Conservation (phyloP, 495 filamentous ascomycete species). For the Neurospora tetrasperma region DNA sequence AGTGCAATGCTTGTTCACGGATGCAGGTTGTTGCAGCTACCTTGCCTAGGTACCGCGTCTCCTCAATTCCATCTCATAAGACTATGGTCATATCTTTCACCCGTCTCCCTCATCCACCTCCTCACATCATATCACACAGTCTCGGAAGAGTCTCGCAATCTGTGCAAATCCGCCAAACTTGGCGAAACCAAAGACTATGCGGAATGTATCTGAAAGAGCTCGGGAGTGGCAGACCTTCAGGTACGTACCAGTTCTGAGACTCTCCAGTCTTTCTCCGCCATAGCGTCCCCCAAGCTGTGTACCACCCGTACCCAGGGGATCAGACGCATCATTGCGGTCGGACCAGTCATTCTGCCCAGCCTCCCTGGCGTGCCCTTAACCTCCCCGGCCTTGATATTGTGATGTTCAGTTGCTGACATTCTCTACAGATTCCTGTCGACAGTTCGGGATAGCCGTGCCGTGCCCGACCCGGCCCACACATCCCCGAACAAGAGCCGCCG, state of each 20-base stretch:
- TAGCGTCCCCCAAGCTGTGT: background rate
- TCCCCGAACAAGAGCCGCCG: constrained; percentile 9
- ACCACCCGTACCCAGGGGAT: background rate
- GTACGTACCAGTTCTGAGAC: constrained; percentile 10
- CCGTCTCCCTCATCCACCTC: background rate
- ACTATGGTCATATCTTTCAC: background rate
- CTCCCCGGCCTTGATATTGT: background rate
- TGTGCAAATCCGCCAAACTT: background rate
- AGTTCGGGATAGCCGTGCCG: constrained; percentile 2
- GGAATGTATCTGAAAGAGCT: constrained; percentile 14
- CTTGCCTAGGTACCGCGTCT: background rate
- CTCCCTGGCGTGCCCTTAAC: background rate
- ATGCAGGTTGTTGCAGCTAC: background rate
- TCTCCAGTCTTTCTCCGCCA: background rate
- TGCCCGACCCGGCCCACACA: background rate
- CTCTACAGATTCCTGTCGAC: constrained; percentile 9
- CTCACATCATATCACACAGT: background rate
- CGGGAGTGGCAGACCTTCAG: constrained; percentile 26
- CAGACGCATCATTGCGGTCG: background rate
- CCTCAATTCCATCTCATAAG: background rate
- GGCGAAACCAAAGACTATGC: background rate
- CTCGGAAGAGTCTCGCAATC: background rate
- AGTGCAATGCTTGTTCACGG: background rate
- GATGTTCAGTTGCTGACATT: background rate
- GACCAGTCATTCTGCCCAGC: background rate